Percentiles rank a stretch among this genome's conserved stretches.
phyloP scores from a whole-genome alignment of 352 stramenopile species.

The Pythium aphanidermatum region DNA sequence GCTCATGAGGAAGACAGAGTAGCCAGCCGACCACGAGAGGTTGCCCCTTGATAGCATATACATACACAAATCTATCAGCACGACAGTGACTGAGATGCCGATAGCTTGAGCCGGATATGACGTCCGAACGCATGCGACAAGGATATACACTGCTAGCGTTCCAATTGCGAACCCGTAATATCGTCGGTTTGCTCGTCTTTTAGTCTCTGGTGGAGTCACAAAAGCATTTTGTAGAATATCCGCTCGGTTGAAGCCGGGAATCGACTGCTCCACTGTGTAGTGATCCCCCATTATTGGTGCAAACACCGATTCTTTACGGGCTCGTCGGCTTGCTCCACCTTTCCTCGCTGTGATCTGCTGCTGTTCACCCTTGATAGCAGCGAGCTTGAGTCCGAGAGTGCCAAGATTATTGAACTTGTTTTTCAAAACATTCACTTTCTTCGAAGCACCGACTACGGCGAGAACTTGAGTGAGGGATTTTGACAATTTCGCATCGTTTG shows the following conservation, averaged over 20 bases:
- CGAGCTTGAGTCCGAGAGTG: conserved; percentile 67
- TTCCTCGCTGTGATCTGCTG: not conserved
- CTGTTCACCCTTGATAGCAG: conserved; percentile 37
- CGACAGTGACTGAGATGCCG: conserved; percentile 55
- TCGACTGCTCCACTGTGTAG: conserved; percentile 72
- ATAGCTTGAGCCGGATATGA: conserved; percentile 54
- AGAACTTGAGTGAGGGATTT: conserved; percentile 80
- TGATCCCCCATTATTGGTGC: conserved; percentile 68
- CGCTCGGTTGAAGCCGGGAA: conserved; percentile 61
- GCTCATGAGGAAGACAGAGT: conserved; percentile 78
- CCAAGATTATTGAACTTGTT: conserved; percentile 81
- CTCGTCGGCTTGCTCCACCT: conserved; percentile 12
- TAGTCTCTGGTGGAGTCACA: conserved; percentile 48
- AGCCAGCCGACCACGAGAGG: conserved; percentile 70
- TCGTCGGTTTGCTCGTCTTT: conserved; percentile 37
- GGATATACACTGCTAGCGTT: conserved; percentile 49
- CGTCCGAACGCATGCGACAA: conserved; percentile 49
- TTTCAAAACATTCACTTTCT: conserved; percentile 76
- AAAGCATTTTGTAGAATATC: conserved; percentile 81
- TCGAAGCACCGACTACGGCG: conserved; percentile 61
- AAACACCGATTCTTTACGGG: conserved; percentile 66
- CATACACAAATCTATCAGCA: conserved; percentile 69
- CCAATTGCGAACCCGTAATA: conserved; percentile 43
- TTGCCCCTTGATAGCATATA: conserved; percentile 67
- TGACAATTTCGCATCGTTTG: conserved; percentile 81